Percentiles rank a stretch among this genome's conserved stretches.
Conservation (phyloP, 768 basidiomycete genomes). For the Suillus sp. region DNA sequence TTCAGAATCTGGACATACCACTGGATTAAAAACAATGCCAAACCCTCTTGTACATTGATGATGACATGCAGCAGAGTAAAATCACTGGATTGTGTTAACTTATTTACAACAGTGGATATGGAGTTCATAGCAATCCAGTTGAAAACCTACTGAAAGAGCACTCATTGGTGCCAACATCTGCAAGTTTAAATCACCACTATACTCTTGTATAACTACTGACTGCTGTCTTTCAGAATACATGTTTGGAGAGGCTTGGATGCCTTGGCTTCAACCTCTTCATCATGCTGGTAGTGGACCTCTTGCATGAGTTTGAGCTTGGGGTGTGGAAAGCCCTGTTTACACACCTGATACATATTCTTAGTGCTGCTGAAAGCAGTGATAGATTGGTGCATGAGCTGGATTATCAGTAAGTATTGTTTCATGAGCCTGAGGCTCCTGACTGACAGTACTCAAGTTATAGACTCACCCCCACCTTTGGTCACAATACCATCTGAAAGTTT, state of each 20-base stretch:
- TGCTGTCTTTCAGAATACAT: slow-evolving; percentile 29
- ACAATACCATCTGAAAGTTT: slow-evolving; percentile 27
- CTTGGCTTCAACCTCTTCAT: slow-evolving; percentile 25
- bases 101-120: slow-evolving; percentile 20
- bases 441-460: slow-evolving; percentile 20
- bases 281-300: slow-evolving; percentile 29
- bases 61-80: not conserved
- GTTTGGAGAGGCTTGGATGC: slow-evolving; percentile 18
- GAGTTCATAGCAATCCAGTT: slow-evolving; percentile 13
- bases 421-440: too few relatives aligned
- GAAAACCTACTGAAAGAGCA: slow-evolving; percentile 15
- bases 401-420: slow-evolving; percentile 12
- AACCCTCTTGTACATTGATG: slow-evolving; percentile 8
- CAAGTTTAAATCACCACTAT: too few relatives aligned
- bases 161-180: slow-evolving; percentile 25
- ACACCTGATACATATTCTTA: slow-evolving; percentile 31
- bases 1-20: slow-evolving; percentile 16
- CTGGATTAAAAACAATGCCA: slow-evolving; percentile 11
- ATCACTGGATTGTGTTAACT: slow-evolving; percentile 7
- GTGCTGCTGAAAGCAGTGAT: slow-evolving; percentile 6
- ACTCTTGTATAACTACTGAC: too few relatives aligned
- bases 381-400: slow-evolving; percentile 18
- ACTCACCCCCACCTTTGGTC: slow-evolving; percentile 27
- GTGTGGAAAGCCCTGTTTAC: slow-evolving; percentile 31
- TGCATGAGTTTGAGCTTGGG: slow-evolving; percentile 37